Base-by-base conservation (phyloP, 345 rosid genomes). In the Arabis alpina region DNA sequence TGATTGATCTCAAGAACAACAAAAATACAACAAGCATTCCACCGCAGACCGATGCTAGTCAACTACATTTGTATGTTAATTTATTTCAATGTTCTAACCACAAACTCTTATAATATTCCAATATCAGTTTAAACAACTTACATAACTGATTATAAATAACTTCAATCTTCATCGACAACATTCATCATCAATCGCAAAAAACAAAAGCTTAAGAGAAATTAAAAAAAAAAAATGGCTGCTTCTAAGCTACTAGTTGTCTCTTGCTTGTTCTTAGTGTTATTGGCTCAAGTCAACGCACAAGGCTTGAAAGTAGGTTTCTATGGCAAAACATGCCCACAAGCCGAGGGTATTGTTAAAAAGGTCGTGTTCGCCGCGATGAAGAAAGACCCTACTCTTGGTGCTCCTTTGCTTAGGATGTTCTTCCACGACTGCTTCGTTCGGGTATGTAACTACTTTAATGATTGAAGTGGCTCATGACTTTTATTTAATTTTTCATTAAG, bases 361-460 rank as follows among this genome's bases (percentile, higher is more conserved):
- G 51, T 82, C 42, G 82, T 84, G 11, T 45, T 80, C 75, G 76
- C 36, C 19, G 75, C 64, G 5, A 84, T 81, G 32, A 14, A 83
- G 2, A 42, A 0, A 36, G 76, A 79, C 5, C 69, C 80, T 24
- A 12, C 58, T 1, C 8, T 74, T 66, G 81, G 88, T 4, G 87
- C 92, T 12, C 83, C 82, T 77, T 68, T 83, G 49, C 84, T 89
- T 14, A 75, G 93, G 63, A 79, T 83, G 89, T 85, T 82, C 62
- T 79, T 87, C 73, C 96, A 83, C 34, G 96, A 80, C 56, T 86
- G 91, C 68, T 83, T 87, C 34, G 84, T 87, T 14, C 70, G 86
- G 84, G 93, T 88, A 80, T 10, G 64, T 66, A 19, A 19, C 23
- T 36, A 11, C 19, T 48, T 32, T 14, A 4, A 67, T 16, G 13